Conservation (phyloP, 106 monocot species). For the Narthecium ossifragum region DNA sequence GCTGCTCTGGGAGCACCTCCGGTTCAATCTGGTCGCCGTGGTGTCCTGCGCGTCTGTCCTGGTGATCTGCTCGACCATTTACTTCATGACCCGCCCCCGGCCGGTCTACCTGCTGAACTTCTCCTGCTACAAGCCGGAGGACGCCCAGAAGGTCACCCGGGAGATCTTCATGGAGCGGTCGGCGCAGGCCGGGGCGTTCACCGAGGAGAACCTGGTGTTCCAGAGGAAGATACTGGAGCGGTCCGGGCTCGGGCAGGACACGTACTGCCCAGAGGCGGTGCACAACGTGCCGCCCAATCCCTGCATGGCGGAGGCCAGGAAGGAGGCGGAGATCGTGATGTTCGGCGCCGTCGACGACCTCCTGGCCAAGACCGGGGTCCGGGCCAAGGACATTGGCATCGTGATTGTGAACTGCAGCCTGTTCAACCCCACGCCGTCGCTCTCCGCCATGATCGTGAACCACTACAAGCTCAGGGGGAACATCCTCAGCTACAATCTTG, state of each 20-base stretch:
- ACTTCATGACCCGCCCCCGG: slow-evolving; percentile 30
- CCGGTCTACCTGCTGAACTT: slow-evolving; percentile 52
- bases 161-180: slow-evolving; percentile 43
- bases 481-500: slow-evolving; percentile 34
- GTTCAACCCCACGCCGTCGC: slow-evolving; percentile 39
- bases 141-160: slow-evolving; percentile 24
- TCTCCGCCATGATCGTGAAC: slow-evolving; percentile 39
- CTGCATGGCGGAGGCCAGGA: slow-evolving; percentile 18
- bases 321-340: slow-evolving; percentile 38
- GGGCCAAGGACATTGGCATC: slow-evolving; percentile 22
- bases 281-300: slow-evolving; percentile 18
- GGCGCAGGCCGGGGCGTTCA: slow-evolving; percentile 18
- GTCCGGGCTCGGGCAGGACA: slow-evolving; percentile 41
- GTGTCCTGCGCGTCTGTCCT: neutral
- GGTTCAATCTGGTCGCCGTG: neutral
- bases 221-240: slow-evolving; percentile 50
- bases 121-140: slow-evolving; percentile 33
- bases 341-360: slow-evolving; percentile 38
- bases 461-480: slow-evolving; percentile 32
- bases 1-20: neutral
- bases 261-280: slow-evolving; percentile 41
- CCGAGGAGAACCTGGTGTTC: slow-evolving; percentile 34
- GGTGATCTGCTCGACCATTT: slow-evolving; percentile 1
- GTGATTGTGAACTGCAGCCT: slow-evolving; percentile 44
- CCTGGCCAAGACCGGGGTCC: slow-evolving; percentile 15